Base-by-base conservation (phyloP, 306 rosid species). In the Malus sylvestris region DNA sequence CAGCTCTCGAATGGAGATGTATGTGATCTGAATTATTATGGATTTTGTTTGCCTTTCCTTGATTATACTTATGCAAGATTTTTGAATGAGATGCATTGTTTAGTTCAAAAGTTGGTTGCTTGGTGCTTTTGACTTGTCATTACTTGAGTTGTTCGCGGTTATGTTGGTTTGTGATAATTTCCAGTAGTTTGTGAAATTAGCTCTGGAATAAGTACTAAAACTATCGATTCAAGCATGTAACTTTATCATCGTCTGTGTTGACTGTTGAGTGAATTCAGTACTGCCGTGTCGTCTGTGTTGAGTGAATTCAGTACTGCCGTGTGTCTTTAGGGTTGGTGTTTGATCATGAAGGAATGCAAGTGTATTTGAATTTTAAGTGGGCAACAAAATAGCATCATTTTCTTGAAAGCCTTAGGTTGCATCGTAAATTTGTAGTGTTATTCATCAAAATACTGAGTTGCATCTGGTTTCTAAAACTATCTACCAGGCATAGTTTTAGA, bases 1-100 rank as follows among this genome's bases (percentile, higher is more conserved):
- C 61, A 55, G 57, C 2, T 76, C n/a, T 14, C 85, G 55, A 8
- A 19, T 5, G 89, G 85, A 61, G 20, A 61, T 80, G 98, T 93
- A 85, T 35, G 22, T 40, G 59, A 63, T 8, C 30, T 78, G 44
- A 23, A 40, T 57, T 67, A 22, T 8, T 42, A 25, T 46, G 16
- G 1, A 0, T 19, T 25, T 18, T 38, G 64, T 66, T 58, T 51
- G 20, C 55, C 20, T 2, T 11, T 25, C 30, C 32, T 18, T 68
- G 44, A n/a, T 22, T 30, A 22, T 42, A 20, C 8, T 27, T 27
- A 2, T 27, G 2, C 29, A 27, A 10, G 2, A 20, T 23, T 58
- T 22, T 7, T n/a, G n/a, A 40, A 10, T 60, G 32, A 15, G 22
- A 22, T 29, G 18, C 20, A 62, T 10, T 59, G 4, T 14, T 30